These are phyloP conservation scores for Isabelozyma heimii DNA, from an alignment of 805 yeast genomes.

Conservation along the genomic window DNA sequence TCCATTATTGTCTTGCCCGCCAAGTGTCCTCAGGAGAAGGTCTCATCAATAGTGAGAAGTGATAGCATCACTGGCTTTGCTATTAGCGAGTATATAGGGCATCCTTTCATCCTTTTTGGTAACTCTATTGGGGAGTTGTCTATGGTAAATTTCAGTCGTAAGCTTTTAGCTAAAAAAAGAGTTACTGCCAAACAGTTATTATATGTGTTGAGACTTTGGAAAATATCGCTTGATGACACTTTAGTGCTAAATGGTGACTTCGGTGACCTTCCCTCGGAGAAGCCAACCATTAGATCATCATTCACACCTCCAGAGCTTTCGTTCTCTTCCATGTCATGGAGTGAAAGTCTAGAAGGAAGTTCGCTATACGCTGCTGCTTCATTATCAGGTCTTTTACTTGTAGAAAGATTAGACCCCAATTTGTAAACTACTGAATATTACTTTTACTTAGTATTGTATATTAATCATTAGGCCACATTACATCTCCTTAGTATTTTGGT, in stretches of 20 bases:
- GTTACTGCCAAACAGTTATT: constrained; percentile 21
- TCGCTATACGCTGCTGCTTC: constrained; percentile 54
- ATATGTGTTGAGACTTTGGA: background rate
- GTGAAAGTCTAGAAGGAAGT: constrained; percentile 41
- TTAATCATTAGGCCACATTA: background rate
- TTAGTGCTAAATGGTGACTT: constrained; percentile 18
- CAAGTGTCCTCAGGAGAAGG: constrained; percentile 34
- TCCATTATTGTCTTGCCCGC: constrained; percentile 2
- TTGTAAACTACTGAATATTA: background rate
- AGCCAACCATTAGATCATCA: constrained; percentile 18
- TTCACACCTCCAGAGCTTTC: constrained; percentile 50
- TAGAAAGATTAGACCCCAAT: constrained; percentile 37
- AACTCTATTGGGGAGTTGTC: constrained; percentile 34
- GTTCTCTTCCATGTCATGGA: constrained; percentile 57
- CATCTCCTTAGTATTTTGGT: constrained; percentile 54
- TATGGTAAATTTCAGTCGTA: constrained; percentile 37
- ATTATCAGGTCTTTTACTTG: constrained; percentile 47
- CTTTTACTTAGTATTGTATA: background rate
- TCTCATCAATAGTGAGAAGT: constrained; percentile 24
- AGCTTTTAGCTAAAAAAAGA: constrained; percentile 32
- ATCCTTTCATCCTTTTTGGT: constrained; percentile 35
- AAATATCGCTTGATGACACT: background rate
- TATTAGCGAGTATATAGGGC: constrained; percentile 30
- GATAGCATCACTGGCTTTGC: constrained; percentile 30
- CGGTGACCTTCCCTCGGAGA: constrained; percentile 27